Conservation (phyloP, 2,329 filamentous ascomycete species). For the Sclerotinia sclerotiorum region DNA sequence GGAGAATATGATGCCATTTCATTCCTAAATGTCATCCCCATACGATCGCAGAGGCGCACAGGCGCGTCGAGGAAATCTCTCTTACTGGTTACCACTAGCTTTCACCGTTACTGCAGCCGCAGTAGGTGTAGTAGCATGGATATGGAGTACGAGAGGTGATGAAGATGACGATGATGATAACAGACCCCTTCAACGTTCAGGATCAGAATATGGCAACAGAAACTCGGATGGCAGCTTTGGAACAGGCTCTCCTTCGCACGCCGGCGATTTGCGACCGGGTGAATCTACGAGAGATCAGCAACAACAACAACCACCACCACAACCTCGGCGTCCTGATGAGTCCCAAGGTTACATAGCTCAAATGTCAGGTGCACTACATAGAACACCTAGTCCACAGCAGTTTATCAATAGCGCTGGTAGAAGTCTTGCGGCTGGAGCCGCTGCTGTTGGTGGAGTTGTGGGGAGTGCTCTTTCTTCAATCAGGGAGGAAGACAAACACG, state of each 20-base stretch:
- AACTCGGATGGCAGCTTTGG: conserved; percentile 39
- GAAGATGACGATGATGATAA: conserved; percentile 59
- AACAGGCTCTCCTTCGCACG: conserved; percentile 45
- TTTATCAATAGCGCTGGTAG: conserved; percentile 81
- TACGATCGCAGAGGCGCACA: conserved; percentile 54
- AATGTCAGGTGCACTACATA: conserved; percentile 76
- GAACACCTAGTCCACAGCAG: conserved; percentile 84
- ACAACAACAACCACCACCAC: conserved; percentile 24
- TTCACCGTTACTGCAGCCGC: conserved; percentile 86
- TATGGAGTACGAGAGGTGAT: conserved; percentile 84
- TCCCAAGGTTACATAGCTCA: conserved; percentile 67
- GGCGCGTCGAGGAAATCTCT: conserved; percentile 61
- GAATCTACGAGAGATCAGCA: conserved; percentile 40
- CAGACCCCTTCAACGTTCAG: conserved; percentile 48
- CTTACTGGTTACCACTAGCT: conserved; percentile 86
- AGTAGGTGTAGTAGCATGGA: conserved; percentile 83
- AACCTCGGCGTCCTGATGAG: conserved; percentile 45
- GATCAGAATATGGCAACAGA: conserved; percentile 41
- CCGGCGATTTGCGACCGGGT: conserved; percentile 43
- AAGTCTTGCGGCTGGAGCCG: conserved; percentile 76
- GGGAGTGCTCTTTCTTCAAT: conserved; percentile 82
- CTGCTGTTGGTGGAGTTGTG: conserved; percentile 78
- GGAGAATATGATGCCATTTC: conserved; percentile 31
- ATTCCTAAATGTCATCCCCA: conserved; percentile 59
- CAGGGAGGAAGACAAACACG: conserved; percentile 76